Evolutionary conservation across 306 rosid species (phyloP), one percentile per base, ranked within the genome.

Genomic region (Ceratonia siliqua): DNA sequence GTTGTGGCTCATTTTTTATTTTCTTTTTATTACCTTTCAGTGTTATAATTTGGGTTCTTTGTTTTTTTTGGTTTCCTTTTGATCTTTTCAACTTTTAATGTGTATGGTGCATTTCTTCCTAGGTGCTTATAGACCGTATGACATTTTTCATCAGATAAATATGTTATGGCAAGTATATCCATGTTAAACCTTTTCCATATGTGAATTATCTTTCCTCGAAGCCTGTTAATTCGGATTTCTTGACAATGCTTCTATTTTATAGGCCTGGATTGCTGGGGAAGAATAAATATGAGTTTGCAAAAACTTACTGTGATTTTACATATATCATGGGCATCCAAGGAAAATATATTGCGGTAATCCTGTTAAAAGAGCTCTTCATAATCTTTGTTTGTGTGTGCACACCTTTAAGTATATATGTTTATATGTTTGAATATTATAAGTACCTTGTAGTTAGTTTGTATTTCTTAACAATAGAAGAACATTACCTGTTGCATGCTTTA

Each of bases 231-330:
- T 67, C 53, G 11, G 9, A 59, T 53, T 58, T 76, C 73, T 75
- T 72, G 15, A 39, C 48, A 55, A 69, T 64, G 78, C 72, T 73
- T 83, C 18, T 82, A 20, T 72, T 79, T 70, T 78, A 39, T 78
- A 94, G 98, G 98, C 94, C 96, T 62, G 98, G 97, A 82, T 82
- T 94, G 86, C 78, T 94, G 72, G 98, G 98, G 65, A 80, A 74
- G 83, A 82, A 79, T 78, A 94, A 94, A 74, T 87, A 82, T 41
- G 89, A 87, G 50, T 94, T 91, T 79, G 98, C 92, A 17, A 86
- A 89, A 85, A 89, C 89, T 76, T 94, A 94, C 79, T 94, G 98
- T 52, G 92, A 84, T 49, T 78, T 74, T 73, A 87, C 88, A 85
- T 79, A 65, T 84, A 52, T 82, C 52, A 77, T 70, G 39, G 88